Evolutionary conservation across 2,329 filamentous ascomycete genomes (phyloP), one percentile per base, ranked within the genome.

Genomic region (Pseudocercospora vitis): DNA sequence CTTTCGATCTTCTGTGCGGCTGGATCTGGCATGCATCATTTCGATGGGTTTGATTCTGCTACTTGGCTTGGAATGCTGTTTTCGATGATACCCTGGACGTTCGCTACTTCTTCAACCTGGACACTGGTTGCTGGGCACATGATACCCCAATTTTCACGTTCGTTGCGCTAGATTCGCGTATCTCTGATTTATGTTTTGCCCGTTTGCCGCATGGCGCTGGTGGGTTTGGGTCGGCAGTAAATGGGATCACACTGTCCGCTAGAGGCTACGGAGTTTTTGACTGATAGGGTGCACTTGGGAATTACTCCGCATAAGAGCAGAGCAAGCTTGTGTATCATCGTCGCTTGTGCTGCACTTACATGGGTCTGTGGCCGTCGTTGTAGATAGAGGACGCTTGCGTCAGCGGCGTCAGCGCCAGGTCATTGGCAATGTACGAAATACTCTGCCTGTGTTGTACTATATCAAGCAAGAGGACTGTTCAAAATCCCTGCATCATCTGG

Each of bases 11-110:
- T 37, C 33, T 37, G 33, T 32, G 2, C 33, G 33, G 33, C 33
- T 37, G 33, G n/a, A n/a, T n/a, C n/a, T n/a, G n/a, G n/a, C n/a
- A n/a, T n/a, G n/a, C n/a, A n/a, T n/a, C n/a, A n/a, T n/a, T n/a
- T n/a, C n/a, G n/a, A n/a, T n/a, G 39, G 39, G 39, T 42, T n/a
- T 42, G 18, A 7, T 44, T 14, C 6, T 44, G 18, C 21, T 16
- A 42, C 7, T 26, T 42, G n/a, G n/a, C 12, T 16, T 44, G 21
- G 3, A 2, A 5, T 4, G 2, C 14, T 40, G 18, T 45, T 29
- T 45, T 28, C 40, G 42, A 50, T 50, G 47, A 50, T 50, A 50
- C 32, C 31, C 21, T 37, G 37, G 49, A 24, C 39, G 39, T 35
- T 35, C 39, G 32, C 35, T 51, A 31, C 24, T 16, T 32, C 16